Base-by-base conservation (phyloP, 1,284 basidiomycete genomes). In the Takashimella tepidaria region DNA sequence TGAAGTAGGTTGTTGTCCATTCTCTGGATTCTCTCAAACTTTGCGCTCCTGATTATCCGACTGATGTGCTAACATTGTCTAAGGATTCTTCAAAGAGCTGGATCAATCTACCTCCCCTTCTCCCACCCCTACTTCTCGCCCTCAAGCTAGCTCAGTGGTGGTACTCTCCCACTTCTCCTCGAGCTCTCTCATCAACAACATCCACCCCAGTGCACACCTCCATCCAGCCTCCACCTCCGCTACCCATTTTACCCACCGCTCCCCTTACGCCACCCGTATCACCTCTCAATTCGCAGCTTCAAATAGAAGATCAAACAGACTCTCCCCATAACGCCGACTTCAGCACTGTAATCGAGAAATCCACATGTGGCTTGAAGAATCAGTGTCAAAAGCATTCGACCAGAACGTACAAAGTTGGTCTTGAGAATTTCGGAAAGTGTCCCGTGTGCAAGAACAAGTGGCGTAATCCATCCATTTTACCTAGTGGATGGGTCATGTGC, bases 101-200 rank as follows among this genome's bases (percentile, higher is more conserved):
- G 44, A 56, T 62, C 11, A 51, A 57, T 26, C 56, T 73, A 22
- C 69, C 67, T 22, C 65, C 68, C 1, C 62, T 95, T 45, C 81
- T 93, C 13, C 82, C 96, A 2, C 88, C 89, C 3, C 86, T 91
- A 31, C 93, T 99, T 57, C 96, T 99, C 74, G 87, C 92, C 71
- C 82, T 99, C 79, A 97, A 96, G 75, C 95, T 98, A 74, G 80
- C 97, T 26, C 92, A 98, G 76, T 99, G 96, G 93, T 98, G 96
- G 93, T 98, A 98, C 74, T 95, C 92, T 16, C 89, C 93, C 8
- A 83, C 84, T 25, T 97, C 93, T 2, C 92, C 93, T n/a, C 86
- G 89, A 48, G 81, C 85, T 40, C 82, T 85, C 19, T 73, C 89
- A 3, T 57, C 47, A 82, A 86, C 59, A 80, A 83, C 44, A 68